A percentile compares a stretch with the other conserved stretches of the same genome.
phyloP scores from a whole-genome alignment of 1,284 basidiomycete species.

The Tremellales sp. region DNA sequence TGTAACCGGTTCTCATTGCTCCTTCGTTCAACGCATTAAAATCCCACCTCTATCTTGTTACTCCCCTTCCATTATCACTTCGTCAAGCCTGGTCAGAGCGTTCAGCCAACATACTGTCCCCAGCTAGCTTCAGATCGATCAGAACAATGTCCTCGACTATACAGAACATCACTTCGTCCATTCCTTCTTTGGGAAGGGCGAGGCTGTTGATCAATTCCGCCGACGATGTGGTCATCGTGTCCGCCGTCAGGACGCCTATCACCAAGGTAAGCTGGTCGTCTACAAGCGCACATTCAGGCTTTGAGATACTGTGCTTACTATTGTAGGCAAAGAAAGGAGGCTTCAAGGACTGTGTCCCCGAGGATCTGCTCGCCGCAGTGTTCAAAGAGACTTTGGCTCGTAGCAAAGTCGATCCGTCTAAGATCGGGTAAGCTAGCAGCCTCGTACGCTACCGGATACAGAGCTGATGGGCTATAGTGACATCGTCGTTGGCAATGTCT shows the following conservation, averaged over 20 bases:
- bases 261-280: conserved; percentile 82
- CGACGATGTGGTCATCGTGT: conserved; percentile 86
- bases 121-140: not conserved
- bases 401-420: conserved; percentile 40
- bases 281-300: not conserved
- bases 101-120: not conserved
- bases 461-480: conserved; percentile 72
- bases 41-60: no score
- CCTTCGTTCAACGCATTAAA: no score
- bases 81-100: no score
- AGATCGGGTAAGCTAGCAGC: conserved; percentile 39
- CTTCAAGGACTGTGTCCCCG: conserved; percentile 88
- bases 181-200: conserved; percentile 52
- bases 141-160: conserved; percentile 42
- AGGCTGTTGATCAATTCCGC: conserved; percentile 58
- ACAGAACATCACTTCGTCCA: conserved; percentile 38
- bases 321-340: conserved; percentile 76
- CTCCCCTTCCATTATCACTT: no score
- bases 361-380: conserved; percentile 81
- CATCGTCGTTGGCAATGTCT: conserved; percentile 87
- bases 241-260: conserved; percentile 81
- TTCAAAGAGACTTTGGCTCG: conserved; percentile 62
- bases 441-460: not conserved
- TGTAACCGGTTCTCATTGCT: no score
- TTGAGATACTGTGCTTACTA: conserved; percentile 1